Evolutionary conservation across 257 asterid species (phyloP).

Genomic region (Perilla frutescens): DNA sequence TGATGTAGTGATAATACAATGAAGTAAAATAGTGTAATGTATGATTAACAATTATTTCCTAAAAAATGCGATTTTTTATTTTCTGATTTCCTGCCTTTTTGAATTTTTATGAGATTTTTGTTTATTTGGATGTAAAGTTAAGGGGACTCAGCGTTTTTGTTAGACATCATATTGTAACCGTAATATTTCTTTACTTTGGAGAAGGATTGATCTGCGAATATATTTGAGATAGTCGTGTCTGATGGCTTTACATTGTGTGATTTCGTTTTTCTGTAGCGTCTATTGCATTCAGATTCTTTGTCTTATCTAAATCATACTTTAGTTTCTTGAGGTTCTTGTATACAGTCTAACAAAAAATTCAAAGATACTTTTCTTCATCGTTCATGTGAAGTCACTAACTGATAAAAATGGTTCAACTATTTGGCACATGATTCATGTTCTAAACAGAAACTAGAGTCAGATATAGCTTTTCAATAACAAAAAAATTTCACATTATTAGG

Average conservation of each 20-base stretch:
- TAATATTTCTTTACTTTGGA: neutral
- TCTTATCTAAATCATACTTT: neutral
- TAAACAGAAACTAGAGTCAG: neutral
- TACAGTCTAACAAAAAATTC: neutral
- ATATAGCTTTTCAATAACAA: conserved; percentile 2
- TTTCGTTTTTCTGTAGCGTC: neutral
- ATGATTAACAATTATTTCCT: too few species aligned
- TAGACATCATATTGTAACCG: neutral
- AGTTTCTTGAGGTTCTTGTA: neutral
- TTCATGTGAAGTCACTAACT: neutral
- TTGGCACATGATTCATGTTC: conserved; percentile 27
- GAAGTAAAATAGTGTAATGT: too few species aligned
- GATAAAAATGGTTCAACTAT: neutral
- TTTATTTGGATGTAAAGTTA: neutral
- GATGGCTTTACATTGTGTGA: neutral
- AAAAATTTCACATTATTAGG: conserved; percentile 1
- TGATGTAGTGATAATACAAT: too few species aligned
- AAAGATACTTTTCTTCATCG: neutral
- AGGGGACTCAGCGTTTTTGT: neutral
- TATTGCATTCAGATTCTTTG: conserved; percentile 3
- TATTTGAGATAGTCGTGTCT: neutral
- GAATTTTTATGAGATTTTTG: neutral
- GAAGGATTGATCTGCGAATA: conserved; percentile 1
- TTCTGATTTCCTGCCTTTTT: too few species aligned
- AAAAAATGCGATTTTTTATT: too few species aligned